phyloP scores from a whole-genome alignment of 176 grass and related monocot species.

The Zea mays region Zm-B73-REFERENCE-NAM-5.0 NC_050097.1:221923001-221923500 shows the following conservation, averaged over 20 bases:
- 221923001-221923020: conserved; percentile 34
- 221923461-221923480: conserved; percentile 43
- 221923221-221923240: conserved; percentile 80
- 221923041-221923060: conserved; percentile 20
- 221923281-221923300: conserved; percentile 62
- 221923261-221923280: conserved; percentile 61
- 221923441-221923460: conserved; percentile 64
- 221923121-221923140: conserved; percentile 28
- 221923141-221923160: conserved; percentile 58
- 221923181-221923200: conserved; percentile 59
- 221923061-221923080: conserved; percentile 34
- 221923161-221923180: conserved; percentile 59
- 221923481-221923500: conserved; percentile 47
- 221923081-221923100: conserved; percentile 25
- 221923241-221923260: conserved; percentile 89
- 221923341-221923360: conserved; percentile 82
- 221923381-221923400: conserved; percentile 56
- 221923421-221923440: conserved; percentile 73
- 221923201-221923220: conserved; percentile 75
- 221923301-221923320: conserved; percentile 46
- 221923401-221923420: conserved; percentile 60
- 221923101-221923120: conserved; percentile 28
- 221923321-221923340: conserved; percentile 52
- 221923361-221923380: conserved; percentile 85
- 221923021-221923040: conserved; percentile 42